Evolutionary conservation across 2,329 filamentous ascomycete genomes (phyloP).

Genomic region (Monilinia laxa): DNA sequence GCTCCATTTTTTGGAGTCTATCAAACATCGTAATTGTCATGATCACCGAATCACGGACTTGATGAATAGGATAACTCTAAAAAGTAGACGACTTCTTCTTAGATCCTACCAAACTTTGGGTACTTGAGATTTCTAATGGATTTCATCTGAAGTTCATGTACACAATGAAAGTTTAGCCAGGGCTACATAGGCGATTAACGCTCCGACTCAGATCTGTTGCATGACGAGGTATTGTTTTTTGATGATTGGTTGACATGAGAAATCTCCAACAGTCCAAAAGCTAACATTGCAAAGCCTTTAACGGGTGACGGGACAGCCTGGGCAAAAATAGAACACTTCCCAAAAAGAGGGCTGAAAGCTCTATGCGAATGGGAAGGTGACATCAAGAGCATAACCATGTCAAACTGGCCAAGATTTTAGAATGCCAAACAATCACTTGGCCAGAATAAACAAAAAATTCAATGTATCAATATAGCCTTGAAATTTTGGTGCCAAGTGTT

Average conservation of each 20-base stretch:
- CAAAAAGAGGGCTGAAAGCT: conserved; percentile 9
- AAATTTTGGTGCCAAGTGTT: not conserved
- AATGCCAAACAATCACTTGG: not conserved
- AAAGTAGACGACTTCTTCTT: not conserved
- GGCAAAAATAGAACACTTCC: not conserved
- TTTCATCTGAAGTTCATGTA: conserved; percentile 4
- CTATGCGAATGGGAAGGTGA: not conserved
- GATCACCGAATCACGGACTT: not conserved
- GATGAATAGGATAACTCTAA: not conserved
- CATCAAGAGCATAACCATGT: not conserved
- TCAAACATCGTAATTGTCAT: not conserved
- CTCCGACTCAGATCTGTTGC: conserved; percentile 2
- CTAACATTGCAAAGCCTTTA: not conserved
- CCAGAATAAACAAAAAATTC: not conserved
- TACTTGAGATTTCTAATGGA: not conserved
- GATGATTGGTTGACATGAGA: not conserved
- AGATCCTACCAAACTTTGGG: not conserved
- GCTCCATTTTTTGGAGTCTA: not conserved
- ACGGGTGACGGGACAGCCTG: not conserved
- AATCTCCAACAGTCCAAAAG: not conserved
- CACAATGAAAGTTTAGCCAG: not conserved
- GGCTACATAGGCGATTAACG: not conserved
- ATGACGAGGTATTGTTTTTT: not conserved
- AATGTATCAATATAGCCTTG: not conserved
- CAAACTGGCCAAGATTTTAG: not conserved